phyloP scores from a whole-genome alignment of 2,329 filamentous ascomycete species.

The Malbranchea cinnamomea region DNA sequence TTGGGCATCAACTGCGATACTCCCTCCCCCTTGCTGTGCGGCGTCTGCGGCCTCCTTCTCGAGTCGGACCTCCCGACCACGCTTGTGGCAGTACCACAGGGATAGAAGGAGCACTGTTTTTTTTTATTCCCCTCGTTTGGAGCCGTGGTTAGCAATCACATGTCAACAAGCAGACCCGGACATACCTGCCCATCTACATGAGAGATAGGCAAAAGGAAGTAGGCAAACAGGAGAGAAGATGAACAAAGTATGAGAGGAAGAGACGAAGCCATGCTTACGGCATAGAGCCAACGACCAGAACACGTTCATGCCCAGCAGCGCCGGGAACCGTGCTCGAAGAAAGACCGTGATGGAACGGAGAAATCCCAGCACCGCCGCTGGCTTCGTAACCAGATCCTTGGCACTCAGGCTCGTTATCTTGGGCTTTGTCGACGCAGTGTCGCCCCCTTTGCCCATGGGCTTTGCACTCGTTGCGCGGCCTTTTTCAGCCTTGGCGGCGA shows the following conservation, averaged over 20 bases:
- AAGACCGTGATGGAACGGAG: constrained; percentile 83
- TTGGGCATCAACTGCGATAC: no score
- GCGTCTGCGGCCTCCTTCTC: constrained; percentile 42
- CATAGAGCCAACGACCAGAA: constrained; percentile 81
- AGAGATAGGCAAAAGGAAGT: not conserved
- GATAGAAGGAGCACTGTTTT: constrained; percentile 68
- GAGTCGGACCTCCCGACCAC: constrained; percentile 71
- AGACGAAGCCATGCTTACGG: constrained; percentile 41
- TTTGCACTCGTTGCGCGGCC: constrained; percentile 41
- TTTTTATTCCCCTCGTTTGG: constrained; percentile 2
- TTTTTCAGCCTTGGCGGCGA: constrained; percentile 47
- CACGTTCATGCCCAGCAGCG: constrained; percentile 80
- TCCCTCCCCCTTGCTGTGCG: no score
- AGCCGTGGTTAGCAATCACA: no score
- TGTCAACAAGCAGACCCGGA: no score
- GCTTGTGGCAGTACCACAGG: constrained; percentile 97
- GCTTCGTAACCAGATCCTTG: constrained; percentile 70
- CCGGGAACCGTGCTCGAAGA: constrained; percentile 74
- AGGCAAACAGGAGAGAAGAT: constrained; percentile 1
- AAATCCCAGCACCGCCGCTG: constrained; percentile 72
- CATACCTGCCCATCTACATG: no score
- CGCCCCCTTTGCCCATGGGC: constrained; percentile 49
- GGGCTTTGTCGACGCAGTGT: no score
- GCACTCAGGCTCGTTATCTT: constrained; percentile 56
- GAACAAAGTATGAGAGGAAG: not conserved